Evolutionary conservation across 2,329 filamentous ascomycete species (phyloP).

Genomic region (Aspergillus sp.): DNA sequence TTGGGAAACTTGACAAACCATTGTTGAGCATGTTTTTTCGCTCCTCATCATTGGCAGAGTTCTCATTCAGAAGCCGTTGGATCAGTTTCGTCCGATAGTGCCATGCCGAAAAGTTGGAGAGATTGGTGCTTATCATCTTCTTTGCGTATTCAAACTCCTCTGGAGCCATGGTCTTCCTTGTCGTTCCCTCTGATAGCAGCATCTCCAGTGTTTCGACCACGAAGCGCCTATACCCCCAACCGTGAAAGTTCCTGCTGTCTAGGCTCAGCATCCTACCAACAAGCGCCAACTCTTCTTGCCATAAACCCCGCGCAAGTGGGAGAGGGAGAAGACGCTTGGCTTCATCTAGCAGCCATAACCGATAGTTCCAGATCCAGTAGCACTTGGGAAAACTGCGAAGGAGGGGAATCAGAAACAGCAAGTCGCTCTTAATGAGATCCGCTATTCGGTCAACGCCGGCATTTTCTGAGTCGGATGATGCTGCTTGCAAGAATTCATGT

Average conservation of each 20-base stretch:
- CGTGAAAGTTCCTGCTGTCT: constrained; percentile 90
- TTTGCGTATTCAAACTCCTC: constrained; percentile 84
- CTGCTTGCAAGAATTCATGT: constrained; percentile 46
- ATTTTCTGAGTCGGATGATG: constrained; percentile 16
- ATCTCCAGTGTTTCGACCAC: constrained; percentile 72
- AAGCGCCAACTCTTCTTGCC: constrained; percentile 76
- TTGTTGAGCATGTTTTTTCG: constrained; percentile 65
- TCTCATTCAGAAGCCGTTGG: constrained; percentile 64
- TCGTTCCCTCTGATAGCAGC: constrained; percentile 25
- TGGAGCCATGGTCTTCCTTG: constrained; percentile 61
- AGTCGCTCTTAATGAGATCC: constrained; percentile 60
- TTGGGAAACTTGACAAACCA: constrained; percentile 41
- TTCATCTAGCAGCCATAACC: constrained; percentile 73
- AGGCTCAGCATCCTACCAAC: constrained; percentile 80
- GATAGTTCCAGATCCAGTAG: constrained; percentile 99
- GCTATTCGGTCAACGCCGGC: constrained; percentile 42
- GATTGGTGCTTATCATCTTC: constrained; percentile 72
- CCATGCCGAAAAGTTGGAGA: constrained; percentile 98
- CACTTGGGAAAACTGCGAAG: constrained; percentile 86
- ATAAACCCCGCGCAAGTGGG: constrained; percentile 56
- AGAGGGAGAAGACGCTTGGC: constrained; percentile 58
- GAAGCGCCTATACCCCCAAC: constrained; percentile 82
- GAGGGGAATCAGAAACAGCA: constrained; percentile 75
- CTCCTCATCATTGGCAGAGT: constrained; percentile 55
- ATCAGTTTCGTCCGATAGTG: constrained; percentile 84